Percentiles rank a stretch among this genome's conserved stretches.
These are phyloP conservation scores for Candida railenensis DNA, from an alignment of 805 yeast genomes.

Conservation along the genomic window DNA sequence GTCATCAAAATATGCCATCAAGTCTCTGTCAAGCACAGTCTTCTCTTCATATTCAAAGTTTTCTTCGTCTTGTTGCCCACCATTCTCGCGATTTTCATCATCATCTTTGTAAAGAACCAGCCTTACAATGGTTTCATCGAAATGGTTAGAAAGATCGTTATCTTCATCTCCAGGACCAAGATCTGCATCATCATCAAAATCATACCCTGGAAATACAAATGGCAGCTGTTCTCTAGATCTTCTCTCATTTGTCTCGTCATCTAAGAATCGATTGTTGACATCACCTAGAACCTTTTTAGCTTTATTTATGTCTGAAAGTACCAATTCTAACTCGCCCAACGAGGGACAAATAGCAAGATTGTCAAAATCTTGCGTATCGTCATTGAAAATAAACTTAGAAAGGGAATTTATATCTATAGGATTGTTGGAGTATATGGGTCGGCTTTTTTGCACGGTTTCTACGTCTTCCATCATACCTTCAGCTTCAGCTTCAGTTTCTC, in stretches of 20 bases:
- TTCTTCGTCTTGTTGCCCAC: conserved; percentile 9
- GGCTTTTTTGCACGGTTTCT: background rate
- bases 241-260: conserved; percentile 11
- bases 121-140: conserved; percentile 10
- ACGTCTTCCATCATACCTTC: background rate
- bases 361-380: conserved; percentile 15
- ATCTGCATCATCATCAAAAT: conserved; percentile 11
- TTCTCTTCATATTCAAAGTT: conserved; percentile 11
- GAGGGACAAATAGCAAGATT: conserved; percentile 65
- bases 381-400: background rate
- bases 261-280: conserved; percentile 36
- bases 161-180: conserved; percentile 25
- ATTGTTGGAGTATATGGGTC: background rate
- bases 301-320: conserved; percentile 52
- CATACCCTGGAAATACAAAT: conserved; percentile 6
- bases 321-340: conserved; percentile 55
- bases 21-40: conserved; percentile 52
- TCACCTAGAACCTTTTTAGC: conserved; percentile 46
- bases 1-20: conserved; percentile 81
- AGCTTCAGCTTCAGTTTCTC: conserved; percentile 10
- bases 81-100: conserved; percentile 9
- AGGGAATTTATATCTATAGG: background rate
- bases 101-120: conserved; percentile 5
- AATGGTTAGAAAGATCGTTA: conserved; percentile 14
- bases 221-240: conserved; percentile 7